Evolutionary conservation across 495 filamentous ascomycete species (phyloP).

Genomic region (Podospora didyma): DNA sequence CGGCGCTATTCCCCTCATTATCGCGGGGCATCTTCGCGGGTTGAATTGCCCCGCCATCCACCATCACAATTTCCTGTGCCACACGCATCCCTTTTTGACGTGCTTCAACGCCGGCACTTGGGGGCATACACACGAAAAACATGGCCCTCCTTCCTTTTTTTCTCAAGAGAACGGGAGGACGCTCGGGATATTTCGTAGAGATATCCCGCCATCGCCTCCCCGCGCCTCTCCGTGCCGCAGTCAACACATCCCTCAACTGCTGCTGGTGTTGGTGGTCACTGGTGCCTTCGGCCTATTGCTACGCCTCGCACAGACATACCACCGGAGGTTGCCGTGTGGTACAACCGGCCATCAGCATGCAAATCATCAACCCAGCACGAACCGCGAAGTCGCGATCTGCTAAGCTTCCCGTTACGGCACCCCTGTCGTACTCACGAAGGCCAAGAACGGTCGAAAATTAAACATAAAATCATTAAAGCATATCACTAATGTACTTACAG

Average conservation of each 20-base stretch:
- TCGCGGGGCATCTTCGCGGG: background rate
- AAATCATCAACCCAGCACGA: background rate
- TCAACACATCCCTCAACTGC: no score
- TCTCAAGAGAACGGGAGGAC: background rate
- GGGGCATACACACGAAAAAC: background rate
- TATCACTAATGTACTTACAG: slow-evolving; percentile 37
- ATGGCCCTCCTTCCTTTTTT: background rate
- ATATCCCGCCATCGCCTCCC: background rate
- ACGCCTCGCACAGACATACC: background rate
- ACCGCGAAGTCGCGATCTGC: background rate
- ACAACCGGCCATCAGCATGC: background rate
- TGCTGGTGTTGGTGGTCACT: no score
- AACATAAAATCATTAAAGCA: background rate
- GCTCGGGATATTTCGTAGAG: background rate
- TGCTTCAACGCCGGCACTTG: background rate
- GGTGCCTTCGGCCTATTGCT: background rate
- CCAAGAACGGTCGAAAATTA: background rate
- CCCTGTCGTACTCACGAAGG: background rate
- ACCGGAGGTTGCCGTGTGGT: no score
- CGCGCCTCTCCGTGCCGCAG: no score
- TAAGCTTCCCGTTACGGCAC: background rate
- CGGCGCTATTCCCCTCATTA: no score
- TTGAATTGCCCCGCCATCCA: slow-evolving; percentile 18
- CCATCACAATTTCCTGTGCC: slow-evolving; percentile 11
- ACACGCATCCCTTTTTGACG: background rate